phyloP scores from a whole-genome alignment of 2,329 filamentous ascomycete species.

The Sphaerulina vaccinii region DNA sequence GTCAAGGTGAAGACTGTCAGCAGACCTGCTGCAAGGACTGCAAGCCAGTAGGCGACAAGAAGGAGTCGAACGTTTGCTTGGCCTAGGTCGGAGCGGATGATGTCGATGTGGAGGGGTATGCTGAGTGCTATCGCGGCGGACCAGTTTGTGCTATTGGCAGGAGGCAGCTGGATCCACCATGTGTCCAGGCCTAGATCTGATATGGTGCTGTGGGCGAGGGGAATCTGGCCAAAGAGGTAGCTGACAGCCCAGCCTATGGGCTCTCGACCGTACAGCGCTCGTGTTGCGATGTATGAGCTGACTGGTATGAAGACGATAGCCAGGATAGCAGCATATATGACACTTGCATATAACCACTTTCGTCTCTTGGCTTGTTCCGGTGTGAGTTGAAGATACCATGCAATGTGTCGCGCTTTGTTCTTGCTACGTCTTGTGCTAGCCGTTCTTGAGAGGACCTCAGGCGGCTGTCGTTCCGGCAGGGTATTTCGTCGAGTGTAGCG shows the following conservation, averaged over 20 bases:
- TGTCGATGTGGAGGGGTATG: constrained; percentile 57
- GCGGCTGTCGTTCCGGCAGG: constrained; percentile 23
- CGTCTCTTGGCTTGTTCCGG: constrained; percentile 70
- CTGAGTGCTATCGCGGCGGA: constrained; percentile 15
- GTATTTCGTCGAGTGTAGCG: constrained; percentile 29
- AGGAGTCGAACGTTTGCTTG: constrained; percentile 78
- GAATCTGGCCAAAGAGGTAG: constrained; percentile 80
- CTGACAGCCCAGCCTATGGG: constrained; percentile 90
- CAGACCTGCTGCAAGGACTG: constrained; percentile 69
- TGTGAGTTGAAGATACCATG: constrained; percentile 78
- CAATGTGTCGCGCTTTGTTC: constrained; percentile 64
- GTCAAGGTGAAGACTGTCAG: constrained; percentile 74
- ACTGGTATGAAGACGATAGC: constrained; percentile 68
- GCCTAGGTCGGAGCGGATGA: constrained; percentile 64
- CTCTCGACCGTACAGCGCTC: constrained; percentile 70
- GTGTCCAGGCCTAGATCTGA: constrained; percentile 65
- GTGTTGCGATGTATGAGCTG: constrained; percentile 64
- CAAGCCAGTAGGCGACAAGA: constrained; percentile 70
- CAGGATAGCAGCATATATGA: constrained; percentile 69
- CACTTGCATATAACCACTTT: constrained; percentile 81
- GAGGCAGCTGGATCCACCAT: constrained; percentile 81
- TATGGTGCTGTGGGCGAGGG: constrained; percentile 69
- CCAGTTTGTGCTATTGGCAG: constrained; percentile 33
- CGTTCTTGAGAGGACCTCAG: constrained; percentile 3
- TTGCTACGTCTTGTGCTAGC: constrained; percentile 19